Conservation (phyloP, 1,139 yeast genomes). For the Suhomyces atakaporum region DNA sequence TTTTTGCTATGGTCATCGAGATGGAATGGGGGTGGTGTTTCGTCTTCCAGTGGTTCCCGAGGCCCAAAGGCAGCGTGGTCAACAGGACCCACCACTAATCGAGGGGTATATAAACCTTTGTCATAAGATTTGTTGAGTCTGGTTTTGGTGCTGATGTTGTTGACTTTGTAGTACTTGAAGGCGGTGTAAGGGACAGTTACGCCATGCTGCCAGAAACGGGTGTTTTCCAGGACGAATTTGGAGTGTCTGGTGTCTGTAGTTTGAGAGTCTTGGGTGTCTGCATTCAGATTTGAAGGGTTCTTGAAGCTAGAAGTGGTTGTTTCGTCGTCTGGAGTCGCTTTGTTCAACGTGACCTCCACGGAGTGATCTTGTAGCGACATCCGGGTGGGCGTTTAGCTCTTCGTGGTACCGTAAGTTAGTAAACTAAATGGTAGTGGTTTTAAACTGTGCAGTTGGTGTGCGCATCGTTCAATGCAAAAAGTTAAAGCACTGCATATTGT, state of each 20-base stretch:
- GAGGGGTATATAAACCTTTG: constrained; percentile 30
- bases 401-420: constrained; percentile 1
- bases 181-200: constrained; percentile 30
- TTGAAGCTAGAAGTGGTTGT: too few species aligned
- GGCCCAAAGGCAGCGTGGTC: constrained; percentile 17
- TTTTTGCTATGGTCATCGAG: constrained; percentile 11
- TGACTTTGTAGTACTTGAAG: constrained; percentile 26
- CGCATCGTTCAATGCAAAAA: not conserved
- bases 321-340: not conserved
- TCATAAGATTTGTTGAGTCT: constrained; percentile 21
- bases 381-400: not conserved
- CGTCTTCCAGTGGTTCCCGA: not conserved
- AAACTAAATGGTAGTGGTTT: not conserved
- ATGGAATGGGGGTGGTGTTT: constrained; percentile 3
- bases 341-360: constrained; percentile 2
- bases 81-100: constrained; percentile 27
- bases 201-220: constrained; percentile 32
- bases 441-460: too few species aligned
- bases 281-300: too few species aligned
- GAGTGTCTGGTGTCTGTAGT: constrained; percentile 1
- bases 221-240: constrained; percentile 3
- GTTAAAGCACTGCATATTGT: too few species aligned
- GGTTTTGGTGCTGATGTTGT: constrained; percentile 19
- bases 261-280: too few species aligned
- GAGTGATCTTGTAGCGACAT: not conserved